Conservation (phyloP, 768 basidiomycete species). For the Collybia mongolica region DNA sequence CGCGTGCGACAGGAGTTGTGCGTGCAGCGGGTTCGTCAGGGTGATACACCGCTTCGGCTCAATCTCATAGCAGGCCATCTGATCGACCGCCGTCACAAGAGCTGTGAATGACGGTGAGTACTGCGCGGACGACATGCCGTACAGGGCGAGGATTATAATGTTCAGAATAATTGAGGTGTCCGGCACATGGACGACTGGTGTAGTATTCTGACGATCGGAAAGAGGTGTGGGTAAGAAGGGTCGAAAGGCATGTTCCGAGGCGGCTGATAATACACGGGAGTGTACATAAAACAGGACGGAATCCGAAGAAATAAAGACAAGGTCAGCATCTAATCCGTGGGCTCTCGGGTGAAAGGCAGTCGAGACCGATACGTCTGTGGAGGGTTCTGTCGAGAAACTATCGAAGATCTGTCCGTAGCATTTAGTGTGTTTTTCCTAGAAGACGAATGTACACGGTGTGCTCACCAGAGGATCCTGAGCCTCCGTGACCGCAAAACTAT, state of each 20-base stretch:
- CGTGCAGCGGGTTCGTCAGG: conserved; percentile 1
- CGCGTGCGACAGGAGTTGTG: conserved; percentile 19
- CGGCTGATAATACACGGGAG: conserved; percentile 11
- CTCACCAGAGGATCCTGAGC: not conserved
- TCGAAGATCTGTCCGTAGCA: not conserved
- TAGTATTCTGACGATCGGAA: not conserved
- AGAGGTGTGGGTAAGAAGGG: conserved; percentile 13
- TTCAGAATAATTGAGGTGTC: conserved; percentile 21
- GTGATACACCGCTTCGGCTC: not conserved
- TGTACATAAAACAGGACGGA: conserved; percentile 26
- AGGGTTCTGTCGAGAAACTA: not conserved
- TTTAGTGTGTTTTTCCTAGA: not conserved
- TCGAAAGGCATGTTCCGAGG: conserved; percentile 14
- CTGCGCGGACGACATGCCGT: conserved; percentile 16
- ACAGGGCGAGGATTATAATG: conserved; percentile 20
- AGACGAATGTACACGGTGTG: not conserved
- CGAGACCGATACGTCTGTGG: conserved; percentile 18
- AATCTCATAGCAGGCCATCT: conserved; percentile 19
- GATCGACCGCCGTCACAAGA: conserved; percentile 16
- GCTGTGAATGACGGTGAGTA: conserved; percentile 17
- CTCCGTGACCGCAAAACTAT: not conserved
- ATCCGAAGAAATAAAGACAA: conserved; percentile 24
- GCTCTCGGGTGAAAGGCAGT: conserved; percentile 24
- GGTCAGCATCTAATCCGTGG: conserved; percentile 18
- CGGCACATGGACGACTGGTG: not conserved